Conservation (phyloP, 2,329 filamentous ascomycete species). For the Metarhizium anisopliae region DNA sequence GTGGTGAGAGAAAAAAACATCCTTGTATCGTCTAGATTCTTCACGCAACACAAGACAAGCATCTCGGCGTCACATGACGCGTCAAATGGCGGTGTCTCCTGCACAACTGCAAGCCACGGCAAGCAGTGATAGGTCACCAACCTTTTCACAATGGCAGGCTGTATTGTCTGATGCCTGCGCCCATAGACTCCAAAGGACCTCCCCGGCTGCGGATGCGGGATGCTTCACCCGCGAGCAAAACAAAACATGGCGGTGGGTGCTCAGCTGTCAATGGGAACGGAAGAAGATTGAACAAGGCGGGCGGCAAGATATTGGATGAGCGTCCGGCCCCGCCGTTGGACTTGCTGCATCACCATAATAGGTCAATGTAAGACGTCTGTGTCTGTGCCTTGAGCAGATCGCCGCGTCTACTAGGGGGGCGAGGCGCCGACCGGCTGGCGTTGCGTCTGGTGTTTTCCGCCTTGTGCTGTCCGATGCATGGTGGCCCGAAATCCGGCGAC, state of each 20-base stretch:
- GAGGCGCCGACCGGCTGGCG: no score
- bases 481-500: no score
- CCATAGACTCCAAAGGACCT: background rate
- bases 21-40: background rate
- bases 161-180: no score
- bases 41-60: background rate
- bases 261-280: no score
- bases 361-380: no score
- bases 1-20: background rate
- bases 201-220: background rate
- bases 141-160: background rate
- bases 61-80: background rate
- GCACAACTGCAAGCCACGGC: background rate
- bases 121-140: background rate
- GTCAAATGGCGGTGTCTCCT: constrained; percentile 3
- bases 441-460: no score
- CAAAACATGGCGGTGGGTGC: background rate
- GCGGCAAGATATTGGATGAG: no score
- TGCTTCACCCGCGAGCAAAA: background rate
- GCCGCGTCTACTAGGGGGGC: no score
- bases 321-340: no score
- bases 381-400: background rate
- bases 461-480: no score
- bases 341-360: no score
- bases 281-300: no score